Evolutionary conservation across 768 basidiomycete species (phyloP), one percentile per base, ranked within the genome.

Genomic region (Coprinopsis marcescibilis): DNA sequence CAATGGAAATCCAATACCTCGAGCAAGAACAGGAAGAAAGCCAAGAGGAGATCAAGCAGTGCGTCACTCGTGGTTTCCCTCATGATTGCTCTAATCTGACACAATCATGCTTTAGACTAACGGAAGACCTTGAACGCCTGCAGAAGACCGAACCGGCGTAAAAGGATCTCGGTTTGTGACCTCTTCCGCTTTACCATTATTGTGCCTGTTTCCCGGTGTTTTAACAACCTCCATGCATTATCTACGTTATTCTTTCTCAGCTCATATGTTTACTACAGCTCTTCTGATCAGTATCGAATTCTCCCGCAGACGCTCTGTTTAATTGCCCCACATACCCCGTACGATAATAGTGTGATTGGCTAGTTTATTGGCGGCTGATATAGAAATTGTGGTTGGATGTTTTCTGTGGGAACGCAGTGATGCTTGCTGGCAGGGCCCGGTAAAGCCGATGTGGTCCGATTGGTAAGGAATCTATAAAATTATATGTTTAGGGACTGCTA

Each of bases 1-100:
- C 73, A 48, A 83, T 91, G 85, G 89, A 91, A 65, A 83, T 90
- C 37, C 73, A 79, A 53, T 86, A 82, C 63, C 72, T 88, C 46
- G 87, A 88, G 58, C 77, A 81, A 60, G 86, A 89, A 20, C 79
- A 85, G 58, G 86, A 89, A 33, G 89, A 91, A 55, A 78, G 57
- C 51, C 73, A 81, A 55, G 85, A 87, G 57, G 76, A 80, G 49
- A 81, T 89, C 47, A 81, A 81, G 58, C 78, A 83, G 88, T 90
- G 85, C 68, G 85, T 80, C 59, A 10, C 20, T 69, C 66, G 17
- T 3, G 17, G 19, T 38, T 6, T 17, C 10, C 14, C 19, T 7
- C 12, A 14, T 29, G 12, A 29, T 40, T 23, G 19, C 14, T n/a
- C 27, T 4, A 6, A 15, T 14, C 14, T 34, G 20, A 32, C 29